These are phyloP conservation scores for Herpomyces periplanetae DNA, from an alignment of 2,329 filamentous ascomycete species.

Conservation along the genomic window DNA sequence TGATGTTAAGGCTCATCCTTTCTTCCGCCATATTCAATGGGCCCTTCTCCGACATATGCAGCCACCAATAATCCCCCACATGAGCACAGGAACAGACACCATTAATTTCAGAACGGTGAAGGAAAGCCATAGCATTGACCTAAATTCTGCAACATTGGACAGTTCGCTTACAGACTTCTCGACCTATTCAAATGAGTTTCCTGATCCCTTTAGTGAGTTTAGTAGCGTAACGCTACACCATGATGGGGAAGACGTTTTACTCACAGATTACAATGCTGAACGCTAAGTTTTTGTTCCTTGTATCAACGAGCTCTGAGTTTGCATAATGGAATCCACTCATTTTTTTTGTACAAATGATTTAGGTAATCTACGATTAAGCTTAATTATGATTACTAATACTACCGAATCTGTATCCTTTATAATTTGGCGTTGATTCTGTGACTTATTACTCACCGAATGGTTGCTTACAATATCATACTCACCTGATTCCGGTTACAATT, in stretches of 20 bases:
- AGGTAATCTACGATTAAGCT: too few relatives aligned
- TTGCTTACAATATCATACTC: too few relatives aligned
- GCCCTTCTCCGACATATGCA: constrained; percentile 89
- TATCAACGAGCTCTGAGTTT: too few relatives aligned
- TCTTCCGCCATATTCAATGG: constrained; percentile 89
- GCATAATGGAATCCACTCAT: too few relatives aligned
- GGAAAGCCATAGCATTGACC: constrained; percentile 76
- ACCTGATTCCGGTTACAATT: too few relatives aligned
- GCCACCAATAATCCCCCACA: constrained; percentile 72
- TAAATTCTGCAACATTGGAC: constrained; percentile 16
- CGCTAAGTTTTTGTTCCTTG: too few relatives aligned
- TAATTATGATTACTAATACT: too few relatives aligned
- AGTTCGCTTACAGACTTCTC: constrained; percentile 8
- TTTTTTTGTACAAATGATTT: too few relatives aligned
- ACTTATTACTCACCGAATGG: too few relatives aligned
- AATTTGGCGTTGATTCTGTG: too few relatives aligned
- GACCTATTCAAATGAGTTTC: constrained; percentile 10
- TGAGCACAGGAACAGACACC: constrained; percentile 61
- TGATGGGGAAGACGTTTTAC: constrained; percentile 31
- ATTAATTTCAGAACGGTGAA: constrained; percentile 94
- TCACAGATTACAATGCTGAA: background rate
- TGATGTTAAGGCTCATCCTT: constrained; percentile 78
- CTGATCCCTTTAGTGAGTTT: constrained; percentile 89
- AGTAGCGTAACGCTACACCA: constrained; percentile 93
- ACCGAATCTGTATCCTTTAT: too few relatives aligned